These are phyloP conservation scores for Termitomyces sp. DNA, from an alignment of 768 basidiomycete genomes.

Conservation along the genomic window DNA sequence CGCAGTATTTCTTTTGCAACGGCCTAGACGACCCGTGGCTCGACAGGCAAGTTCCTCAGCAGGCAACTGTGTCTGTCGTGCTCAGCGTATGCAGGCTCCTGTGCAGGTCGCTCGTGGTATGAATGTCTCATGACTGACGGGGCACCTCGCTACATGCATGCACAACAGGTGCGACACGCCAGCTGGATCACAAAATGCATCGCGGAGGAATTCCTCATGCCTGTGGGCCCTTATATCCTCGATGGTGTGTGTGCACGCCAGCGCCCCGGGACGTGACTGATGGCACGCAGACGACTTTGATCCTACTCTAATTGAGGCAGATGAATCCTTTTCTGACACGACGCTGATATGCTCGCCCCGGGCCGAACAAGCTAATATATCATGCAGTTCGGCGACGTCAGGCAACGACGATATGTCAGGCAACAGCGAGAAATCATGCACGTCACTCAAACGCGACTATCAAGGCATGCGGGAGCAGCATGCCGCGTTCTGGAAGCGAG, in stretches of 20 bases:
- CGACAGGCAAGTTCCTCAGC: slow-evolving; percentile 20
- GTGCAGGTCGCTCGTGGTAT: slow-evolving; percentile 23
- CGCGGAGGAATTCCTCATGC: slow-evolving; percentile 27
- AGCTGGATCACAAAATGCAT: slow-evolving; percentile 30
- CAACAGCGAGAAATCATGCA: too few relatives aligned
- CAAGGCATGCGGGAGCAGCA: neutral
- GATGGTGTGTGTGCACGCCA: slow-evolving; percentile 19
- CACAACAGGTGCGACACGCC: slow-evolving; percentile 29
- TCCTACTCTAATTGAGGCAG: too few relatives aligned
- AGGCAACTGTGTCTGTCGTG: too few relatives aligned
- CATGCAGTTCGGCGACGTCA: too few relatives aligned
- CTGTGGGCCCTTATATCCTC: slow-evolving; percentile 29
- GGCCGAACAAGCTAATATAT: too few relatives aligned
- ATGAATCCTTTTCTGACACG: neutral
- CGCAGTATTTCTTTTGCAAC: slow-evolving; percentile 31
- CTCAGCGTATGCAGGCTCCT: slow-evolving; percentile 16
- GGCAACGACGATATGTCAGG: too few relatives aligned
- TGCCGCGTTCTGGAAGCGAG: slow-evolving; percentile 8
- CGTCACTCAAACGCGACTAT: too few relatives aligned
- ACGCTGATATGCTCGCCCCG: neutral
- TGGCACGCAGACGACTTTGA: slow-evolving; percentile 11
- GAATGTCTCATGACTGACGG: neutral
- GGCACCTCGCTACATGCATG: neutral
- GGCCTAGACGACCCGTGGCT: slow-evolving; percentile 30
- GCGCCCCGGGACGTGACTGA: too few relatives aligned